Percentiles rank a stretch among this genome's conserved stretches.
Evolutionary conservation across 768 basidiomycete genomes (phyloP).

Genomic region (Boletus pseudo-olivaceus): DNA sequence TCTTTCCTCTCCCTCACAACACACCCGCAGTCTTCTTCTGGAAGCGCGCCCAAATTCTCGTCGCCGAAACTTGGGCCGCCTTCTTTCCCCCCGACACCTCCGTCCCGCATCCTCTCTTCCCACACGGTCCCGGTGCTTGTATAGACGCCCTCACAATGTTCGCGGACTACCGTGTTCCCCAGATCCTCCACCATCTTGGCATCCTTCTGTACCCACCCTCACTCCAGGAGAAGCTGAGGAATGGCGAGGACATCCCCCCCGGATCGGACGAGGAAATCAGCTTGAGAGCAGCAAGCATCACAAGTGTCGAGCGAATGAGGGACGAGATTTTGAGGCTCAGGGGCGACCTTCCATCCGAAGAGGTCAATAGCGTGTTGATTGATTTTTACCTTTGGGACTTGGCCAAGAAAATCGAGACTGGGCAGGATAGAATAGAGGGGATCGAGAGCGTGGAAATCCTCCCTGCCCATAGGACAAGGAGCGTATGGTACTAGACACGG

Average conservation of each 20-base stretch:
- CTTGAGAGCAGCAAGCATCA: constrained; percentile 73
- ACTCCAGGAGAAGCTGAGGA: constrained; percentile 49
- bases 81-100: constrained; percentile 61
- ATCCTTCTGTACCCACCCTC: constrained; percentile 69
- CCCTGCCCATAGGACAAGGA: constrained; percentile 76
- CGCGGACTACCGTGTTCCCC: constrained; percentile 89
- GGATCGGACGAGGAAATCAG: constrained; percentile 73
- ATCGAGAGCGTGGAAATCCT: constrained; percentile 53
- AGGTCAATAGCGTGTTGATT: constrained; percentile 72
- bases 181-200: constrained; percentile 80
- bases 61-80: constrained; percentile 90
- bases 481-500: constrained; percentile 72
- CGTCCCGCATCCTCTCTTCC: constrained; percentile 69
- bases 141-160: constrained; percentile 87
- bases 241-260: constrained; percentile 42
- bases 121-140: constrained; percentile 47
- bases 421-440: constrained; percentile 56
- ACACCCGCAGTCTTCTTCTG: constrained; percentile 63
- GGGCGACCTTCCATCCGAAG: constrained; percentile 19
- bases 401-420: constrained; percentile 69
- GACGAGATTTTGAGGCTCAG: constrained; percentile 45
- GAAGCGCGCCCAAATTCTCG: constrained; percentile 90
- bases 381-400: constrained; percentile 93
- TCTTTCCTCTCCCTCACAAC: background rate
- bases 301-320: constrained; percentile 75